These are phyloP conservation scores for Alopecurus myosuroides DNA, from an alignment of 176 grass and related monocot genomes.

Conservation along the genomic window DNA sequence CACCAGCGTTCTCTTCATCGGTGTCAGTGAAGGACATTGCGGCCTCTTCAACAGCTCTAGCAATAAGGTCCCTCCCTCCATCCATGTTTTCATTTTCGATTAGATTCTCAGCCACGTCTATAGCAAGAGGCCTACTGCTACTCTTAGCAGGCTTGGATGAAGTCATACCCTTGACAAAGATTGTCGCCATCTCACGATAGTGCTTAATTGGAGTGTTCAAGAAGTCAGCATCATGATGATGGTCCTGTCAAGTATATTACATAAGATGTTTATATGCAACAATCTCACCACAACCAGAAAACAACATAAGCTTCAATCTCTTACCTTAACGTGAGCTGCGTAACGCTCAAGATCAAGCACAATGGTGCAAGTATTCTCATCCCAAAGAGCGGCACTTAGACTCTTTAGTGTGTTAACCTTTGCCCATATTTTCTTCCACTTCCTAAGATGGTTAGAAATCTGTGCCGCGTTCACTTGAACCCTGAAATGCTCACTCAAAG, in stretches of 20 bases:
- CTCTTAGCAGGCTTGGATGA: neutral
- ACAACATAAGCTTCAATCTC: neutral
- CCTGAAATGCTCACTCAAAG: neutral
- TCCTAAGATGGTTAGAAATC: conserved; percentile 1
- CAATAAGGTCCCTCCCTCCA: neutral
- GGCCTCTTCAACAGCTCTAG: neutral
- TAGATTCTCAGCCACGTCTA: neutral
- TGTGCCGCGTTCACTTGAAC: neutral
- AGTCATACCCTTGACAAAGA: neutral
- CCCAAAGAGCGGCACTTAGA: neutral
- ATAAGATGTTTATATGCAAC: neutral
- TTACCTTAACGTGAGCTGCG: neutral
- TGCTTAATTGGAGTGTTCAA: conserved; percentile 9
- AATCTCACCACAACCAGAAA: neutral
- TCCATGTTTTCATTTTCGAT: neutral
- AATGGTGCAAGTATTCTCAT: neutral
- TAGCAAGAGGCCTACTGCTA: neutral
- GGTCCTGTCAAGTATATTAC: neutral
- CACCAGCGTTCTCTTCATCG: neutral
- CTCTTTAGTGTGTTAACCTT: neutral
- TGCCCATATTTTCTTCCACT: neutral
- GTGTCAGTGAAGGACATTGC: neutral
- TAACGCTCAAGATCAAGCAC: neutral
- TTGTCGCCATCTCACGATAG: conserved; percentile 3
- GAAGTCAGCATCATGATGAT: neutral